Conservation (phyloP, 208 protist species). For the Blechomonas ayalai region DNA sequence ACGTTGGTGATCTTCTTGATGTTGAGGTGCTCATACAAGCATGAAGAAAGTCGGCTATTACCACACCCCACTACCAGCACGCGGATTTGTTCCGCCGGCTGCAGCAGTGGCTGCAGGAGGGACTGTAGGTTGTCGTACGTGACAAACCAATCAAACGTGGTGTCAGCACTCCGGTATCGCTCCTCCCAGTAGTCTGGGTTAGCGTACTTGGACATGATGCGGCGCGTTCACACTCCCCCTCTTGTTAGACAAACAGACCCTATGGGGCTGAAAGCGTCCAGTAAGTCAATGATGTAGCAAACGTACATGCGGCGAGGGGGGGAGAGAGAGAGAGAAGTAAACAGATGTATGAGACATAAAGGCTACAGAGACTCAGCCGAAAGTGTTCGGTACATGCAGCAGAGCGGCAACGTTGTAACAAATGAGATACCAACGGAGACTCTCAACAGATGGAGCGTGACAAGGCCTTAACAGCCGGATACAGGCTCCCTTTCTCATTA, state of each 20-base stretch:
- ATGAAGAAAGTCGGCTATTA: slow-evolving; percentile 78
- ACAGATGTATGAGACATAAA: not conserved
- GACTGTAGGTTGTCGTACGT: slow-evolving; percentile 84
- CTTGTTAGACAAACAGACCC: too few relatives aligned
- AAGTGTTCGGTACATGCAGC: too few relatives aligned
- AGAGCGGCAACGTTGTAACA: too few relatives aligned
- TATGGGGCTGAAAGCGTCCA: too few relatives aligned
- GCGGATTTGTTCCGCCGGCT: slow-evolving; percentile 72
- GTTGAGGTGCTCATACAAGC: slow-evolving; percentile 79
- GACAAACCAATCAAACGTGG: slow-evolving; percentile 90
- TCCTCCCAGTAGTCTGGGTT: slow-evolving; percentile 91
- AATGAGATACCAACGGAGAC: too few relatives aligned
- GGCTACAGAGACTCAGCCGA: too few relatives aligned
- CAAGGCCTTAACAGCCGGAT: too few relatives aligned
- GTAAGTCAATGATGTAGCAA: slow-evolving; percentile 2
- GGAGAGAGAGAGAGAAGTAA: not conserved
- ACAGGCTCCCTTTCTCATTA: too few relatives aligned
- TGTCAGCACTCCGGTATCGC: slow-evolving; percentile 87
- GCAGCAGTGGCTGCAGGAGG: slow-evolving; percentile 59
- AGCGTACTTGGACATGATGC: slow-evolving; percentile 86
- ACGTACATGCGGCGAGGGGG: not conserved
- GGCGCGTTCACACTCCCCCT: not conserved
- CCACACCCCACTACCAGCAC: slow-evolving; percentile 86
- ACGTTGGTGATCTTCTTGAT: slow-evolving; percentile 87
- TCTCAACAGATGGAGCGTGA: too few relatives aligned